A percentile compares a stretch with the other conserved stretches of the same genome.
phyloP scores from a whole-genome alignment of 768 basidiomycete species.

The Boletellus emodensis region DNA sequence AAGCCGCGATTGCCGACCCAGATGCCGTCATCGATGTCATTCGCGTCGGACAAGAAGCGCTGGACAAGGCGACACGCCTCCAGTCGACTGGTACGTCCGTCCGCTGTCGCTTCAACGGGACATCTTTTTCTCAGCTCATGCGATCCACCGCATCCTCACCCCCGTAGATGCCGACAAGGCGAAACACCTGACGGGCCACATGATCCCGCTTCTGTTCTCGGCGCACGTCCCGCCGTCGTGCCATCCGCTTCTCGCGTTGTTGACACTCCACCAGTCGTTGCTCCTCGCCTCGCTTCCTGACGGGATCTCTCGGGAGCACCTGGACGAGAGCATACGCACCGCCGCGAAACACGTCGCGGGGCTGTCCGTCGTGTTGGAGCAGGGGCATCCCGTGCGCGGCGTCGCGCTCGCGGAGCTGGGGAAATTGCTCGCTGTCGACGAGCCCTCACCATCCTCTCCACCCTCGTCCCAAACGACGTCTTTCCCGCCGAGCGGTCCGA shows the following conservation, averaged over 20 bases:
- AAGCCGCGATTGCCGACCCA: slow-evolving; percentile 42
- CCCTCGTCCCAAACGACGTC: slow-evolving; percentile 12
- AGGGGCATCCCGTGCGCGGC: slow-evolving; percentile 75
- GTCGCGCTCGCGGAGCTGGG: slow-evolving; percentile 76
- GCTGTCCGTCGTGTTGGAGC: slow-evolving; percentile 46
- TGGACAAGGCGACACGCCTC: slow-evolving; percentile 64
- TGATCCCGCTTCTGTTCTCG: slow-evolving; percentile 60
- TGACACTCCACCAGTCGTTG: slow-evolving; percentile 67
- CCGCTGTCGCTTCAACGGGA: no score
- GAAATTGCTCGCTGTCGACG: slow-evolving; percentile 77
- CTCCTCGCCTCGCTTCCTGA: slow-evolving; percentile 50
- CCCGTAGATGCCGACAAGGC: slow-evolving; percentile 55
- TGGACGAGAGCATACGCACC: slow-evolving; percentile 62
- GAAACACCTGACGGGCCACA: slow-evolving; percentile 55
- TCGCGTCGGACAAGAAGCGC: slow-evolving; percentile 67
- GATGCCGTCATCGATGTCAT: slow-evolving; percentile 59
- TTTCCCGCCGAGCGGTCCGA: slow-evolving; percentile 67
- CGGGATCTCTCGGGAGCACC: slow-evolving; percentile 40
- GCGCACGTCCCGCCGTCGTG: slow-evolving; percentile 59
- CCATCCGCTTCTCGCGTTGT: slow-evolving; percentile 74
- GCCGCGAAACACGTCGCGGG: slow-evolving; percentile 54
- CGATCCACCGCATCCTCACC: no score
- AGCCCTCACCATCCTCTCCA: slow-evolving; percentile 42
- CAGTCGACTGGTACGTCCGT: slow-evolving; percentile 51
- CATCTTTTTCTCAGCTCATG: no score